These are phyloP conservation scores for Talaromyces sp. DNA, from an alignment of 2,329 filamentous ascomycete genomes.

Conservation along the genomic window DNA sequence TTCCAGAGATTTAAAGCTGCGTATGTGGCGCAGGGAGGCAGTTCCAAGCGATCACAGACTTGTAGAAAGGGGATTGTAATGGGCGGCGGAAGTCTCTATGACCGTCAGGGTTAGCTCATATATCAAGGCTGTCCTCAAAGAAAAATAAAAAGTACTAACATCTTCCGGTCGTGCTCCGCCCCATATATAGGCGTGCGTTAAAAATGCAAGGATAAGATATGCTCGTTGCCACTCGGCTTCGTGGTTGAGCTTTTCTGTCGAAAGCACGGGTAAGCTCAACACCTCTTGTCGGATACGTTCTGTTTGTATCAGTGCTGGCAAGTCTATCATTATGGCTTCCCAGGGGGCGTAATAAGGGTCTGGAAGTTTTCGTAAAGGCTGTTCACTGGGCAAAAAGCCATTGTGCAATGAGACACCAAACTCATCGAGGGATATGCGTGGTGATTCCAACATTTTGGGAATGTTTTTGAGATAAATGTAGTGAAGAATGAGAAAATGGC, in stretches of 20 bases:
- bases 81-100: conserved; percentile 30
- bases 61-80: conserved; percentile 32
- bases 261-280: conserved; percentile 71
- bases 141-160: conserved; percentile 38
- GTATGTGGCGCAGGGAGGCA: conserved; percentile 40
- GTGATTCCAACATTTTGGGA: neutral
- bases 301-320: conserved; percentile 52
- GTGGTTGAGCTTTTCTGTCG: conserved; percentile 63
- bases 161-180: conserved; percentile 66
- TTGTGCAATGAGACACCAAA: conserved; percentile 57
- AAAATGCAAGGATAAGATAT: conserved; percentile 68
- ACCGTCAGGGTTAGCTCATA: neutral
- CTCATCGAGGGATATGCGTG: conserved; percentile 50
- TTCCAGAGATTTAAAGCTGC: conserved; percentile 39
- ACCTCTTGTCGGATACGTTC: conserved; percentile 70
- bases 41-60: conserved; percentile 29
- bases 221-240: conserved; percentile 85
- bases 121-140: neutral
- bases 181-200: conserved; percentile 82
- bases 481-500: neutral
- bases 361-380: conserved; percentile 68
- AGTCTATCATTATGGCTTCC: conserved; percentile 50
- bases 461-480: neutral
- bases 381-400: conserved; percentile 68
- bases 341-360: conserved; percentile 87